These are phyloP conservation scores for Cydonia oblonga DNA, from an alignment of 331 rosid genomes.

Conservation along the genomic window DNA sequence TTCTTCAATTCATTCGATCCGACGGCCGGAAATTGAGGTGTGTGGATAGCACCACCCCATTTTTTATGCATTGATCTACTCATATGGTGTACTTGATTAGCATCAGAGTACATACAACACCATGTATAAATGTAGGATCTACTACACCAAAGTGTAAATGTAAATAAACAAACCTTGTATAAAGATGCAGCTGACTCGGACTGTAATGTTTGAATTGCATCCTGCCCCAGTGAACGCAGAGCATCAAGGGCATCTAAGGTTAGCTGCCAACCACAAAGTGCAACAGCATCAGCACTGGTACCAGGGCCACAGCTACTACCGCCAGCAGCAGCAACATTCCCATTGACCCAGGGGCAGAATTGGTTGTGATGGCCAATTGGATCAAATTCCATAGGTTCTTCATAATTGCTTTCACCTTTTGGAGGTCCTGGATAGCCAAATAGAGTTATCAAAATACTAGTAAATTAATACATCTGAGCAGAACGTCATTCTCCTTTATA, in stretches of 20 bases:
- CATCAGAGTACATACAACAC: neutral
- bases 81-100: neutral
- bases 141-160: neutral
- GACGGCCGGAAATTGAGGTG: no score
- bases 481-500: neutral
- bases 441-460: neutral
- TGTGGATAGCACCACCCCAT: no score
- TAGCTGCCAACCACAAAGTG: slow-evolving; percentile 90
- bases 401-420: slow-evolving; percentile 90
- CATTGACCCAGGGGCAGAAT: slow-evolving; percentile 98
- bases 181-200: slow-evolving; percentile 98
- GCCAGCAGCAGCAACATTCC: slow-evolving; percentile 98
- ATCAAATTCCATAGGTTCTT: slow-evolving; percentile 76
- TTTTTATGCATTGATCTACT: neutral
- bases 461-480: neutral
- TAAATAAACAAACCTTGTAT: slow-evolving; percentile 57
- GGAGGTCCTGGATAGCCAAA: slow-evolving; percentile 55
- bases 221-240: slow-evolving; percentile 55
- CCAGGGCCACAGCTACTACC: slow-evolving; percentile 37
- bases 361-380: slow-evolving; percentile 84
- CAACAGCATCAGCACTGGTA: slow-evolving; percentile 48
- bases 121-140: neutral
- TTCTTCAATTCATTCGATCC: no score
- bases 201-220: slow-evolving; percentile 60
- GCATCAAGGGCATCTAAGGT: slow-evolving; percentile 87